Percentiles rank a stretch among this genome's conserved stretches.
Evolutionary conservation across 2,329 filamentous ascomycete genomes (phyloP).

Genomic region (Penicillium sp.): DNA sequence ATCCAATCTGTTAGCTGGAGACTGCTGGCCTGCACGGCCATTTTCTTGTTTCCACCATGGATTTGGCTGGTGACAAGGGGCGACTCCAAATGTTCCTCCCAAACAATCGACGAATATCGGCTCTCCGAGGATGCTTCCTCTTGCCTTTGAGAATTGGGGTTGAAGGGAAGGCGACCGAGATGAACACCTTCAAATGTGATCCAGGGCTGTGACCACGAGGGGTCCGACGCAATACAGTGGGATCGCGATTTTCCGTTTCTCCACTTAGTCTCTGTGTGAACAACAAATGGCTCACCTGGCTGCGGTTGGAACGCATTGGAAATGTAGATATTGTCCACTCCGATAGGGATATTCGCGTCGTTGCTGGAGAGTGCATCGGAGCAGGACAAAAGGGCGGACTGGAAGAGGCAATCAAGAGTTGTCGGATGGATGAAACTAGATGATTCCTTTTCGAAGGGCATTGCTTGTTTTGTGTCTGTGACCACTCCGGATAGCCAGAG

Average conservation of each 20-base stretch:
- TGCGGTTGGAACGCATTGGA: conserved; percentile 15
- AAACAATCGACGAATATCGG: conserved; percentile 18
- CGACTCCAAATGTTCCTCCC: conserved; percentile 20
- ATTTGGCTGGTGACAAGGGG: conserved; percentile 7
- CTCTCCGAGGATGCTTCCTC: conserved; percentile 4
- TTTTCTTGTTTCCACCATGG: conserved; percentile 2
- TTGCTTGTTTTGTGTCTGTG: conserved; percentile 17
- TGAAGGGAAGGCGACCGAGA: conserved; percentile 21
- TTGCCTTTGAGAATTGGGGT: conserved; percentile 13
- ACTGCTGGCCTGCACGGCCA: conserved; percentile 3
- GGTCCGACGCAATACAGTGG: conserved; percentile 19
- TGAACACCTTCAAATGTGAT: conserved; percentile 23
- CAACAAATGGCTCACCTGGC: conserved; percentile 18
- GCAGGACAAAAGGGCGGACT: conserved; percentile 21
- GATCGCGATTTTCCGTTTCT: conserved; percentile 16
- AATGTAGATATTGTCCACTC: conserved; percentile 22
- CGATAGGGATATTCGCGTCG: conserved; percentile 22
- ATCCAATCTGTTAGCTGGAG: conserved; percentile 18
- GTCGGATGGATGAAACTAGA: conserved; percentile 23
- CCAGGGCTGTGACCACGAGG: conserved; percentile 18
- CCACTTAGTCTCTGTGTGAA: conserved; percentile 20
- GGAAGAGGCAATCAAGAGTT: conserved; percentile 25
- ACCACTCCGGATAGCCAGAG: conserved; percentile 17
- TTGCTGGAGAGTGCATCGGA: conserved; percentile 16
- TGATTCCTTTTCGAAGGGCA: conserved; percentile 21